Evolutionary conservation across 164 flowering plant genomes (phyloP), one percentile per base, ranked within the genome.

Genomic region (Houttuynia cordata): DNA sequence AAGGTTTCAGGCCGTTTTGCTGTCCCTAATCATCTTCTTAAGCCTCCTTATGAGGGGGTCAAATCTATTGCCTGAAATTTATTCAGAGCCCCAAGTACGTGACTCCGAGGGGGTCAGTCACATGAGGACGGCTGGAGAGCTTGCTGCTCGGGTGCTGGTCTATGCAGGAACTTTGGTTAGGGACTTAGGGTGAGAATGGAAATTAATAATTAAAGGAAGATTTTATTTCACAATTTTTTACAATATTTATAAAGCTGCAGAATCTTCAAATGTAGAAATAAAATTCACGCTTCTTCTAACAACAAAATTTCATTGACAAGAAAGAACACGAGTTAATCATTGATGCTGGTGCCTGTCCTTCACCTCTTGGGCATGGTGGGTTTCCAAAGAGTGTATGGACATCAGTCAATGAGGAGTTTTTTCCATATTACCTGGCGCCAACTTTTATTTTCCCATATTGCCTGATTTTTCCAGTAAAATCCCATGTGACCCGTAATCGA

Each of bases 391-490:
- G 99, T 74, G 97, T 94, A 0, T 94, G 96, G 70, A 94, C 99
- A 39, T 94, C 97, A 34, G 94, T 91, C 39, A 94, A 94, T 73
- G 99, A 94, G 67, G n/a, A n/a, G n/a, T n/a, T n/a, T n/a, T n/a
- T n/a, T 94, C 96, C 80, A 83, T 94, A 87, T 94, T 96, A 73
- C 97, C 88, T 72, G 97, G 97, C 62, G 85, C 91, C n/a, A n/a
- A n/a, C n/a, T n/a, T n/a, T n/a, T n/a, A n/a, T n/a, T n/a, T n/a
- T n/a, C n/a, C n/a, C n/a, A n/a, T n/a, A n/a, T n/a, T n/a, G n/a
- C n/a, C n/a, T n/a, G n/a, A n/a, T n/a, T n/a, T n/a, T n/a, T n/a
- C n/a, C n/a, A n/a, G n/a, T n/a, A n/a, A n/a, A n/a, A n/a, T n/a
- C n/a, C n/a, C n/a, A n/a, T n/a, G n/a, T n/a, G n/a, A n/a, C n/a